phyloP scores from a whole-genome alignment of 305 asterid species.

The Vinca major region DNA sequence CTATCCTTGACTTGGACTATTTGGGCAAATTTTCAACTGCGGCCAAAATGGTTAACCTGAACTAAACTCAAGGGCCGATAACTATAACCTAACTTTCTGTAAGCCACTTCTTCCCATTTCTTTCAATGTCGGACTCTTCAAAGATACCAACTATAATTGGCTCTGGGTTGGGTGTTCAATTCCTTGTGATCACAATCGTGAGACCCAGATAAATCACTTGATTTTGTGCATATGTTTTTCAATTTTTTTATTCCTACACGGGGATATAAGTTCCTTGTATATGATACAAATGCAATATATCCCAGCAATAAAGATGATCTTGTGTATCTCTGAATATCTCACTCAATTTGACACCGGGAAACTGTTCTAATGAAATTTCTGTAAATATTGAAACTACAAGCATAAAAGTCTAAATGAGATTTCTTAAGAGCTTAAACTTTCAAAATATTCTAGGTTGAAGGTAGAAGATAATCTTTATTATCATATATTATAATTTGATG shows the following conservation, averaged over 20 bases:
- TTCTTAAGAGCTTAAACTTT: neutral
- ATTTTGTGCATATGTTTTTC: neutral
- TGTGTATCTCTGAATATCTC: neutral
- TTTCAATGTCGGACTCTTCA: too few relatives aligned
- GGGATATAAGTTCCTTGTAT: neutral
- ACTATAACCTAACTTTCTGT: too few relatives aligned
- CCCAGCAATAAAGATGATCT: neutral
- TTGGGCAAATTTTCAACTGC: neutral
- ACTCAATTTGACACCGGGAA: neutral
- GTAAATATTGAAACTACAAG: neutral
- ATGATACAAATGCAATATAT: neutral
- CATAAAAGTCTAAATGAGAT: neutral
- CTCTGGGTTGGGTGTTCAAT: too few relatives aligned
- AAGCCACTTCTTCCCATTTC: too few relatives aligned
- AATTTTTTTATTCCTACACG: neutral
- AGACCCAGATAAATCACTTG: too few relatives aligned
- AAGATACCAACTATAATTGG: too few relatives aligned
- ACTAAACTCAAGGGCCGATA: too few relatives aligned
- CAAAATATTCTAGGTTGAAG: neutral
- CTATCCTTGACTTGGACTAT: neutral
- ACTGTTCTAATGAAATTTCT: neutral
- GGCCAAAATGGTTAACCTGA: neutral
- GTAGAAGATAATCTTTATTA: neutral
- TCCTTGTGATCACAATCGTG: too few relatives aligned
- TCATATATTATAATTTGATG: too few relatives aligned